Evolutionary conservation across 1,284 basidiomycete species (phyloP).

Genomic region (Tilletia setariae): DNA sequence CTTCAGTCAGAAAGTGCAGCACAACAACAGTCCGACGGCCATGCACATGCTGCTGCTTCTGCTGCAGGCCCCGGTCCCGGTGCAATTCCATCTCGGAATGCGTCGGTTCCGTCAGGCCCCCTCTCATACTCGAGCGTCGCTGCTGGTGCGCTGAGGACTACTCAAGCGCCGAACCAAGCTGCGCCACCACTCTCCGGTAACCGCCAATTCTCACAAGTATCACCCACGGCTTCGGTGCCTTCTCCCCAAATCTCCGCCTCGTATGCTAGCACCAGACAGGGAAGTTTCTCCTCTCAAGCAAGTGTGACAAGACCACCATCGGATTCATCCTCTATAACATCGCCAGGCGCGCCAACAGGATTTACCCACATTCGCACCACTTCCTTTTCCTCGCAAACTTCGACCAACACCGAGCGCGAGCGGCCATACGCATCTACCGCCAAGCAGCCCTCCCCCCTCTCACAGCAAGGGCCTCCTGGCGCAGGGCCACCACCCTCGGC

Average conservation of each 20-base stretch:
- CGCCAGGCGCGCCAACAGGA: background rate
- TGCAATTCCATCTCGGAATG: background rate
- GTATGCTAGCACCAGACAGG: background rate
- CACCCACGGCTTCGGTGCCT: background rate
- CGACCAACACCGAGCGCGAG: constrained; percentile 8
- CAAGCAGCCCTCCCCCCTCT: constrained; percentile 46
- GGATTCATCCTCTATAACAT: constrained; percentile 3
- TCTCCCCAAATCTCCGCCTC: background rate
- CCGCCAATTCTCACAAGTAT: background rate
- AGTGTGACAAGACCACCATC: background rate
- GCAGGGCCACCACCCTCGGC: background rate
- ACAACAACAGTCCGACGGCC: background rate
- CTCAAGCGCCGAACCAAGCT: background rate
- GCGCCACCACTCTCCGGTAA: background rate
- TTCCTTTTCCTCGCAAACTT: constrained; percentile 20
- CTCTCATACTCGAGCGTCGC: constrained; percentile 14
- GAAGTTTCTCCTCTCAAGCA: background rate
- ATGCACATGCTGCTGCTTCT: background rate
- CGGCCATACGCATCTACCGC: constrained; percentile 16
- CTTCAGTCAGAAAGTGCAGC: background rate
- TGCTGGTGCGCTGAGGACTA: constrained; percentile 12
- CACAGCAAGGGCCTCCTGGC: constrained; percentile 26
- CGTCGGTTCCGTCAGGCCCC: too few relatives aligned
- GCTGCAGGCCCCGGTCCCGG: background rate
- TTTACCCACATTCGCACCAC: constrained; percentile 7